Conservation (phyloP, 331 rosid genomes). For the Erythrophleum ivorense region DNA sequence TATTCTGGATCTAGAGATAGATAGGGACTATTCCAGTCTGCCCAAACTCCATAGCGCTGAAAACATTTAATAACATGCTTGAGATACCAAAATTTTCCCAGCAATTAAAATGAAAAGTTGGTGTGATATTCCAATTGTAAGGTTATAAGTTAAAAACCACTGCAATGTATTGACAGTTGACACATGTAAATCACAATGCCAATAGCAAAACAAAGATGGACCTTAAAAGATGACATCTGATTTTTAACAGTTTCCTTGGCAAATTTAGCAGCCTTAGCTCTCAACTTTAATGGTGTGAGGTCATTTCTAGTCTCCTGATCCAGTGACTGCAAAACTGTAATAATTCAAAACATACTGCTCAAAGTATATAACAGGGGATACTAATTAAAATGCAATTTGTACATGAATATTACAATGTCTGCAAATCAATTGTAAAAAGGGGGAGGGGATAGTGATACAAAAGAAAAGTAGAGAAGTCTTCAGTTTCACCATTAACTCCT, state of each 20-base stretch:
- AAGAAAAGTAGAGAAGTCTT: not conserved
- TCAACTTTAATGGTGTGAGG: slow-evolving; percentile 83
- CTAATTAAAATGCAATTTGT: slow-evolving; percentile 12
- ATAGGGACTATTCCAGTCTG: slow-evolving; percentile 94
- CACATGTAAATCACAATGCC: not conserved
- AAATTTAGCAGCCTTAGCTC: slow-evolving; percentile 95
- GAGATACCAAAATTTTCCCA: slow-evolving; percentile 23
- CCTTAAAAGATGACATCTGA: slow-evolving; percentile 98
- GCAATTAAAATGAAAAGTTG: slow-evolving; percentile 10
- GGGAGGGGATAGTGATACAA: no score
- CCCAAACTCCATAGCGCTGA: slow-evolving; percentile 99
- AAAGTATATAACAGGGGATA: slow-evolving; percentile 31
- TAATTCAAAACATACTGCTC: slow-evolving; percentile 49
- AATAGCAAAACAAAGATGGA: slow-evolving; percentile 38
- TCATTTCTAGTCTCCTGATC: slow-evolving; percentile 81
- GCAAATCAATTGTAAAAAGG: slow-evolving; percentile 15
- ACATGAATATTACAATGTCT: slow-evolving; percentile 10
- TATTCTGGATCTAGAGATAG: slow-evolving; percentile 93
- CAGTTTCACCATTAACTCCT: not conserved
- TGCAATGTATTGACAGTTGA: not conserved
- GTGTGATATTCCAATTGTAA: slow-evolving; percentile 1
- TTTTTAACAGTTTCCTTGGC: slow-evolving; percentile 88
- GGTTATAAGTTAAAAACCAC: slow-evolving; percentile 2
- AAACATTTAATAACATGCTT: slow-evolving; percentile 54
- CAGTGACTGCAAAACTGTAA: slow-evolving; percentile 96